Base-by-base conservation (phyloP, 805 yeast genomes). In the Candida tallmaniae region DNA sequence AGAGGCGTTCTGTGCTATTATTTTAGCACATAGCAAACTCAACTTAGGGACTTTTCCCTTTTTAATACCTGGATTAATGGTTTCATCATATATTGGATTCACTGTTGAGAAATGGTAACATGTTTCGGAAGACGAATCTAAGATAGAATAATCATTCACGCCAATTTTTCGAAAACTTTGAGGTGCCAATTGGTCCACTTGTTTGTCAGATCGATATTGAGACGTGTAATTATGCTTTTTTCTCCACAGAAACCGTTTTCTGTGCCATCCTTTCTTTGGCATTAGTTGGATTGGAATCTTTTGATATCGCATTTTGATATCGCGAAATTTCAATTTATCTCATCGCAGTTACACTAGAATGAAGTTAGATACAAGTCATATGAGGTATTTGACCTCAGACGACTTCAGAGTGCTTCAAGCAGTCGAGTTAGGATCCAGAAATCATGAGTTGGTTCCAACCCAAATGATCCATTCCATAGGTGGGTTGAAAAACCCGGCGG, bases 381-480 rank as follows among this genome's bases (percentile, higher is more conserved):
- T 93, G 96, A 73, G 97, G 56, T 93, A 93, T 55, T 66, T 93
- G 54, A 80, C 95, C 44, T 70, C 81, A 5, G 97, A 88, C 44
- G 98, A 93, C 63, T 93, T 86, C 68, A 73, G 83, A 38, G 93
- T 88, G 7, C 76, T 93, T 28, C 81, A 81, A 38, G 97, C 96
- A 0, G 83, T 84, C 13, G 97, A 93, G 55, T 70, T 74, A 56
- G 98, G 97, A 9, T 81, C 97, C 1, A 73, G 84, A 43, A 90
- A 84, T 58, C 98, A 93, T 60, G 96, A 90, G 54, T 76, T 93
- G 36, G 97, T 93, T 15, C 99, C 99, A 13, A 85, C 95, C 0
- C 70, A 73, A 24, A 62, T 93, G 63, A 88, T 93, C 35, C 83
- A 80, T 43, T 83, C 83, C 42, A 63, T 88, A 21, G 85, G 95